Percentiles rank a stretch among this genome's conserved stretches.
Conservation (phyloP, 306 rosid species). For the Erythrophleum fordii region DNA sequence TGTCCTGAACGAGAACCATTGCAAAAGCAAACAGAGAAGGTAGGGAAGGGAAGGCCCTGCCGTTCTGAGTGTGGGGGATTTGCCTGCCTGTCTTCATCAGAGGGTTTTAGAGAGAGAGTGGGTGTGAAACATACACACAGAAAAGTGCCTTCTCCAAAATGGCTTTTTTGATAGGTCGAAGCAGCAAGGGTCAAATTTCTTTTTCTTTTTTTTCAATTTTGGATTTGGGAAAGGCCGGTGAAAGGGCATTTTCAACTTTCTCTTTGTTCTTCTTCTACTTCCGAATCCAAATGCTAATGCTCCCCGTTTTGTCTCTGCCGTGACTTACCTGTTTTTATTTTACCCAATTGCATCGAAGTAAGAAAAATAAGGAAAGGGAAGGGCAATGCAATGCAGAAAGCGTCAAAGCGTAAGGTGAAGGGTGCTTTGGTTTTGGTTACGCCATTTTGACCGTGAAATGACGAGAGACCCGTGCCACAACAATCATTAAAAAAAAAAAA, state of each 20-base stretch:
- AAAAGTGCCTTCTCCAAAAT: conserved; percentile 22
- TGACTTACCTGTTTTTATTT: not conserved
- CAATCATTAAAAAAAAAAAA: too few species aligned
- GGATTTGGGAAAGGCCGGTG: conserved; percentile 69
- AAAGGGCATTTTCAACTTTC: conserved; percentile 81
- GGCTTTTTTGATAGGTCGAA: conserved; percentile 52
- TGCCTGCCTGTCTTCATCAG: conserved; percentile 25
- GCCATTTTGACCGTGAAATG: conserved; percentile 46
- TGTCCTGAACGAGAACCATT: conserved; percentile 51
- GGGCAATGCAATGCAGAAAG: not conserved
- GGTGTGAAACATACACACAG: not conserved
- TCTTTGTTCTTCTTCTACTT: conserved; percentile 47
- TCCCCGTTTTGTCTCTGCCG: conserved; percentile 51
- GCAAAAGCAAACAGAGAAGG: conserved; percentile 34
- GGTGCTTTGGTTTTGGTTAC: conserved; percentile 1
- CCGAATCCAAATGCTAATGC: conserved; percentile 11
- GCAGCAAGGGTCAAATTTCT: conserved; percentile 45
- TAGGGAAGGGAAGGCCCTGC: conserved; percentile 41
- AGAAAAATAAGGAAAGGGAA: not conserved
- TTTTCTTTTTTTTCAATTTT: conserved; percentile 23
- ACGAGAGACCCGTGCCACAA: conserved; percentile 45
- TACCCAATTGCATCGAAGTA: not conserved
- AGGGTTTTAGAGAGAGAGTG: conserved; percentile 15
- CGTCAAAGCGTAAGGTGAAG: conserved; percentile 23
- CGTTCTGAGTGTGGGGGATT: conserved; percentile 25